A percentile compares a stretch with the other conserved stretches of the same genome.
These are phyloP conservation scores for Fusarium equiseti DNA, from an alignment of 2,329 filamentous ascomycete species.

Conservation along the genomic window DNA sequence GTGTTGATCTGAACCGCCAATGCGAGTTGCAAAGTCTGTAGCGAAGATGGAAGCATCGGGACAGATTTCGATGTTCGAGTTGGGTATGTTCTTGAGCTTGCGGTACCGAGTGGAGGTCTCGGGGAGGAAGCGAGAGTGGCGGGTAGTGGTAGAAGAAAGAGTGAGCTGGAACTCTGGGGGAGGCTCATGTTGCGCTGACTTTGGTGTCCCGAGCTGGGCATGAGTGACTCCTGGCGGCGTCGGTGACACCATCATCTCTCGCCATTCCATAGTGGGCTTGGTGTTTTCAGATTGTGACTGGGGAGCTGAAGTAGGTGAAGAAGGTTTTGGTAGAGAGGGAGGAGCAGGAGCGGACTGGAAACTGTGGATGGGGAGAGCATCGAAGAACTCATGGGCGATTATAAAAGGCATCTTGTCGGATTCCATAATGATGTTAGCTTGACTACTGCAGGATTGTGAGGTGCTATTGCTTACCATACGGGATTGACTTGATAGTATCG, in stretches of 20 bases:
- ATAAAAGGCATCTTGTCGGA: slow-evolving; percentile 86
- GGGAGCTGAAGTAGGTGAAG: slow-evolving; percentile 51
- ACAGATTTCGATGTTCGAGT: slow-evolving; percentile 87
- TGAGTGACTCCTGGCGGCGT: slow-evolving; percentile 68
- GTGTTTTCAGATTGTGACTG: slow-evolving; percentile 50
- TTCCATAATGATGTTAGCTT: slow-evolving; percentile 55
- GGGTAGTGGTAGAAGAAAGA: slow-evolving; percentile 78
- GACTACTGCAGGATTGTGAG: not conserved
- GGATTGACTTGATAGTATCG: slow-evolving; percentile 87
- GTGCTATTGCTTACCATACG: slow-evolving; percentile 64
- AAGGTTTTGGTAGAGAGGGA: slow-evolving; percentile 32
- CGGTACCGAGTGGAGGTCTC: slow-evolving; percentile 84
- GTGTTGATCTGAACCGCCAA: slow-evolving; percentile 73
- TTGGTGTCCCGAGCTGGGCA: slow-evolving; percentile 65
- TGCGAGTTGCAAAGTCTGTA: slow-evolving; percentile 83
- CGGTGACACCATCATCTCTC: slow-evolving; percentile 82
- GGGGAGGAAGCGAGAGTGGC: slow-evolving; percentile 87
- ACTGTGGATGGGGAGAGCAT: slow-evolving; percentile 94
- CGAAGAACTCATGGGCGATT: slow-evolving; percentile 97
- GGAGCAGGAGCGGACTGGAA: slow-evolving; percentile 79
- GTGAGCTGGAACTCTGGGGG: slow-evolving; percentile 90
- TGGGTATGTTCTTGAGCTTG: slow-evolving; percentile 73
- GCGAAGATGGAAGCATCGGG: slow-evolving; percentile 87
- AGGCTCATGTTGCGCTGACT: slow-evolving; percentile 62
- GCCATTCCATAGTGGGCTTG: slow-evolving; percentile 73